Conservation (phyloP, 148 eudicot species). For the Fagopyrum tataricum region DNA sequence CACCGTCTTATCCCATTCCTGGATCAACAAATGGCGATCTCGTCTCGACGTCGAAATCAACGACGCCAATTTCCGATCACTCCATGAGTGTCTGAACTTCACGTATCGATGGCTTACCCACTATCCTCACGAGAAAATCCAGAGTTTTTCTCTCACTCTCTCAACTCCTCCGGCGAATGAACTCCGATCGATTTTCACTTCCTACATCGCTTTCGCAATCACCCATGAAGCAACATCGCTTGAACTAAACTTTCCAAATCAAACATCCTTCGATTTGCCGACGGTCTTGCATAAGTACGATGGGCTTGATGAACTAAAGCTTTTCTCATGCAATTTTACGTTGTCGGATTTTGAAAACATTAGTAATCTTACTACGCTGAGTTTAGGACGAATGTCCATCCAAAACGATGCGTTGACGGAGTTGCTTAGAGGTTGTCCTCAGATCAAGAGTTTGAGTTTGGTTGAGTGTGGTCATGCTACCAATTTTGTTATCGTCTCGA, state of each 20-base stretch:
- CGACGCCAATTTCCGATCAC: slow-evolving; percentile 15
- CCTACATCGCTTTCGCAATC: slow-evolving; percentile 16
- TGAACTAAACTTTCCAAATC: slow-evolving; percentile 27
- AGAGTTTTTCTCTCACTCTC: slow-evolving; percentile 19
- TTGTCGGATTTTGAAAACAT: slow-evolving; percentile 1
- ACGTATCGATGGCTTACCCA: not conserved
- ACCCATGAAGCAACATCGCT: slow-evolving; percentile 16
- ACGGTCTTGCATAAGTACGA: slow-evolving; percentile 13
- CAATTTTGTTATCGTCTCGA: slow-evolving; percentile 1
- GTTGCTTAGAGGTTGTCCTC: slow-evolving; percentile 16
- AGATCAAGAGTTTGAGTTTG: slow-evolving; percentile 22
- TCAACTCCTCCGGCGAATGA: slow-evolving; percentile 15
- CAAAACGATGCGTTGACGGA: not conserved
- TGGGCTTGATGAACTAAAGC: slow-evolving; percentile 17
- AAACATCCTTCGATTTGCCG: slow-evolving; percentile 17
- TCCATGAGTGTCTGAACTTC: slow-evolving; percentile 12
- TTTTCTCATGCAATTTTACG: slow-evolving; percentile 22
- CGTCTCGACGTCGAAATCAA: slow-evolving; percentile 19
- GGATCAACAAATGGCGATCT: slow-evolving; percentile 19
- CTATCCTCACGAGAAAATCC: not conserved
- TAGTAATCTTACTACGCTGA: slow-evolving; percentile 16
- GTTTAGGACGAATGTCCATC: slow-evolving; percentile 23
- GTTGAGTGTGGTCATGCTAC: slow-evolving; percentile 18
- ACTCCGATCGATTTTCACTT: not conserved
- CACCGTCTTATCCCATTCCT: slow-evolving; percentile 18